Percentiles rank a stretch among this genome's conserved stretches.
Conservation (phyloP, 768 basidiomycete genomes). For the Strobilomyces echinocephalus region DNA sequence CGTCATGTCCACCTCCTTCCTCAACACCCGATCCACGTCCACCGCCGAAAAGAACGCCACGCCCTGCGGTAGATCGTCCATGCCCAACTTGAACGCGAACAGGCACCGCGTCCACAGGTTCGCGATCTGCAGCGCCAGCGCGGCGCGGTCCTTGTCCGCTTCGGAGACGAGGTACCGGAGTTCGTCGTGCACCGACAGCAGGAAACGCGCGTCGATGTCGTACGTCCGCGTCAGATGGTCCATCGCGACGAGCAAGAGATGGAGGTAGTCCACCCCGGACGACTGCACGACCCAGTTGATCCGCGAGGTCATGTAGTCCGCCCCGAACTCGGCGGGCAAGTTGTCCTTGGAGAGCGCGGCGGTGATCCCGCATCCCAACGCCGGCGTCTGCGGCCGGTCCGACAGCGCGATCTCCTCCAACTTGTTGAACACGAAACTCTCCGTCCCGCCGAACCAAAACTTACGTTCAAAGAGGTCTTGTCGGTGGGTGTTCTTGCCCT, state of each 20-base stretch:
- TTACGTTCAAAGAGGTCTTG: constrained; percentile 69
- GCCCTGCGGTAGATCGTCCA: constrained; percentile 93
- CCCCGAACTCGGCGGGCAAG: constrained; percentile 72
- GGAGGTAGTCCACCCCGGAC: constrained; percentile 96
- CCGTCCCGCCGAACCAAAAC: constrained; percentile 97
- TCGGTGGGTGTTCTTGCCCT: constrained; percentile 83
- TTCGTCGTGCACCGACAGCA: constrained; percentile 97
- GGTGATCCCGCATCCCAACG: constrained; percentile 91
- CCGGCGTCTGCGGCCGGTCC: constrained; percentile 84
- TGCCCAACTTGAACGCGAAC: constrained; percentile 89
- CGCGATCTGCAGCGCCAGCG: constrained; percentile 89
- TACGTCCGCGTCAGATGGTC: constrained; percentile 78
- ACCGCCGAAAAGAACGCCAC: constrained; percentile 97
- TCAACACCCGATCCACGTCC: constrained; percentile 83
- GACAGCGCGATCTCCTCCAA: constrained; percentile 91
- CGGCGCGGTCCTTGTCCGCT: constrained; percentile 83
- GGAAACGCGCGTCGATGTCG: constrained; percentile 83
- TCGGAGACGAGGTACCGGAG: constrained; percentile 90
- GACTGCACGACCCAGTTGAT: constrained; percentile 99
- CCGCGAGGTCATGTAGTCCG: constrained; percentile 90
- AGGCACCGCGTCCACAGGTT: constrained; percentile 92
- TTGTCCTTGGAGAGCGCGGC: constrained; percentile 88
- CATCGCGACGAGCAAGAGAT: constrained; percentile 94
- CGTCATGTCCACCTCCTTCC: constrained; percentile 95
- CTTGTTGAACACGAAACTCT: constrained; percentile 97